These are phyloP conservation scores for Podila verticillata DNA, from an alignment of 192 early-diverging fungal species.

Conservation along the genomic window DNA sequence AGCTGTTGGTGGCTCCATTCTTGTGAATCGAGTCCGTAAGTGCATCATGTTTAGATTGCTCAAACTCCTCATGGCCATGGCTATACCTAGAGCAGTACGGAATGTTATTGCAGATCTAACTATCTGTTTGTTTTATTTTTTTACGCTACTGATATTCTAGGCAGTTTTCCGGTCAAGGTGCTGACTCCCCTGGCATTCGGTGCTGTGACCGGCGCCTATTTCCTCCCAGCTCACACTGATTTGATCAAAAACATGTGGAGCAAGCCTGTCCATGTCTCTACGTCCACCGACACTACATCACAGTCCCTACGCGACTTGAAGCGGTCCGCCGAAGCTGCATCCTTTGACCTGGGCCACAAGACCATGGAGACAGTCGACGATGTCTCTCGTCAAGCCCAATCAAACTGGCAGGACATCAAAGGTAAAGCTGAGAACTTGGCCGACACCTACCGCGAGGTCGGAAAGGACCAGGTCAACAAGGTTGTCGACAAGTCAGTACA, in stretches of 20 bases:
- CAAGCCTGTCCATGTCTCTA: background rate
- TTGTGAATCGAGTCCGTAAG: conserved; percentile 34
- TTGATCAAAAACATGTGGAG: background rate
- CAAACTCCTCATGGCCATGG: background rate
- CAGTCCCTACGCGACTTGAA: conserved; percentile 2
- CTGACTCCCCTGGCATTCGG: conserved; percentile 31
- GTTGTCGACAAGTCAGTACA: conserved; percentile 3
- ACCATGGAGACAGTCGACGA: conserved; percentile 18
- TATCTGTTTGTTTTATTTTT: background rate
- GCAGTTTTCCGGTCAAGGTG: conserved; percentile 28
- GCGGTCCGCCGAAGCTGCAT: background rate
- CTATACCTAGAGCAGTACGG: background rate
- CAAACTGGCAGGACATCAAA: conserved; percentile 21
- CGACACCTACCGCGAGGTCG: conserved; percentile 6
- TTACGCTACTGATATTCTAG: background rate
- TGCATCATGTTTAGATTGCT: background rate
- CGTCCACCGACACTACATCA: background rate
- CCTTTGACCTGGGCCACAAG: conserved; percentile 19
- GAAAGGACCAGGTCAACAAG: conserved; percentile 15
- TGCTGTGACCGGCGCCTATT: conserved; percentile 25
- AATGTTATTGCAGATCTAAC: background rate
- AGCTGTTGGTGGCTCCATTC: conserved; percentile 16
- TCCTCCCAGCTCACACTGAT: conserved; percentile 26
- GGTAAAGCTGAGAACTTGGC: conserved; percentile 19
- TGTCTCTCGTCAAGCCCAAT: conserved; percentile 14